Percentiles rank a stretch among this genome's conserved stretches.
Evolutionary conservation across 371 early-diverging fungal genomes (phyloP).

Genomic region (Mucor irregularis): DNA sequence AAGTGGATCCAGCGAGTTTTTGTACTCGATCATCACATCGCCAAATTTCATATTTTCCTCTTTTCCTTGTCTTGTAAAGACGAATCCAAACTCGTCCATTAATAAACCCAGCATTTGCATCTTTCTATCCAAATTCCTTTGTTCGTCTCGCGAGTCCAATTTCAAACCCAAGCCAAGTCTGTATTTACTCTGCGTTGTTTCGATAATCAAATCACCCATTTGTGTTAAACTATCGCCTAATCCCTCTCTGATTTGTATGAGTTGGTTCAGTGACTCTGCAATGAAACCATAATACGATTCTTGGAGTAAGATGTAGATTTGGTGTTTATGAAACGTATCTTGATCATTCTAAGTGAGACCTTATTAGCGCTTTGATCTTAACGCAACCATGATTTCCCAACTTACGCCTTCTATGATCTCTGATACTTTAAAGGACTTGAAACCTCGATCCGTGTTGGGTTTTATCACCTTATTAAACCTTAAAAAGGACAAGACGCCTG

Average conservation of each 20-base stretch:
- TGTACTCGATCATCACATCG: conserved; percentile 62
- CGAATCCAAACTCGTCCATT: conserved; percentile 58
- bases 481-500: conserved; percentile 48
- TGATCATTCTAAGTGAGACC: conserved; percentile 61
- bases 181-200: conserved; percentile 62
- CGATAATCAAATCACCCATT: conserved; percentile 61
- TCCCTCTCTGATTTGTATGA: conserved; percentile 53
- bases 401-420: conserved; percentile 60
- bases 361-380: too few species aligned
- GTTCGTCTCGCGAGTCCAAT: conserved; percentile 45
- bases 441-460: conserved; percentile 52
- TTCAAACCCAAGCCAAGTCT: conserved; percentile 55
- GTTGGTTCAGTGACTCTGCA: conserved; percentile 43
- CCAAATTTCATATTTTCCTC: conserved; percentile 57
- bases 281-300: conserved; percentile 56
- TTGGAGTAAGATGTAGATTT: conserved; percentile 54
- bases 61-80: conserved; percentile 56
- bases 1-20: conserved; percentile 55
- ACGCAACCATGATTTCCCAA: too few species aligned
- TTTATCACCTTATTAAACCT: conserved; percentile 54
- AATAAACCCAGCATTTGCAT: conserved; percentile 63
- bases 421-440: conserved; percentile 54
- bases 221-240: conserved; percentile 50
- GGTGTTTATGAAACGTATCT: conserved; percentile 61
- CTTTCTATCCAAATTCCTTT: conserved; percentile 54